Evolutionary conservation across 805 yeast genomes (phyloP), one percentile per base, ranked within the genome.

Genomic region (Ascoidea asiatica): DNA sequence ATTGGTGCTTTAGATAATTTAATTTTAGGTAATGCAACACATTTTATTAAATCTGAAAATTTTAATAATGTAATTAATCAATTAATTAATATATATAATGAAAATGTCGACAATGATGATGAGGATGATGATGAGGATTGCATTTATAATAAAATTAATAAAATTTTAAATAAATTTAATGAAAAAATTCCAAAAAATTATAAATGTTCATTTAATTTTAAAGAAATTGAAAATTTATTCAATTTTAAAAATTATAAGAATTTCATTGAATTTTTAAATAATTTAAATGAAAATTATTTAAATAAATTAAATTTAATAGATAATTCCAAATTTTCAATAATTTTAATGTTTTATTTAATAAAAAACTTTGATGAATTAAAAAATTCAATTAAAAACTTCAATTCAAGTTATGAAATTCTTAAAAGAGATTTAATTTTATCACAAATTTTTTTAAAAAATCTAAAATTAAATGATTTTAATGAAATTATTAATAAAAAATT

Each of bases 11-110:
- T 71, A 51, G 97, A 90, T 57, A 79, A 82, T n/a, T 80, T 86
- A 56, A 60, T 80, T 51, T 71, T 81, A 6, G 97, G 97, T 29
- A 72, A 82, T 51, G 95, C 95, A 38, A 87, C 97, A 13, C 98
- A 92, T 60, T 92, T 78, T 57, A 81, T 90, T 20, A 78, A 83
- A 11, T 67, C 80, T 22, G 75, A 70, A 47, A 74, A 79, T 50
- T 57, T 88, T 42, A 69, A 69, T 1, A 78, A 72, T 19, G 69
- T 90, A 52, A 70, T 72, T 49, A 67, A 67, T 41, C 75, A 92
- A 49, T 69, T 90, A 48, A 69, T 81, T 7, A 77, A 73, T 53
- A 64, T 84, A 46, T 75, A 73, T 57, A 41, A 44, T 11, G 40
- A 48, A 17, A 39, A 37, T 33, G 43, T 20, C 3, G 43, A 35